Evolutionary conservation across 2,329 filamentous ascomycete species (phyloP), one percentile per base, ranked within the genome.

Genomic region (Phyllosticta citrichinensis): DNA sequence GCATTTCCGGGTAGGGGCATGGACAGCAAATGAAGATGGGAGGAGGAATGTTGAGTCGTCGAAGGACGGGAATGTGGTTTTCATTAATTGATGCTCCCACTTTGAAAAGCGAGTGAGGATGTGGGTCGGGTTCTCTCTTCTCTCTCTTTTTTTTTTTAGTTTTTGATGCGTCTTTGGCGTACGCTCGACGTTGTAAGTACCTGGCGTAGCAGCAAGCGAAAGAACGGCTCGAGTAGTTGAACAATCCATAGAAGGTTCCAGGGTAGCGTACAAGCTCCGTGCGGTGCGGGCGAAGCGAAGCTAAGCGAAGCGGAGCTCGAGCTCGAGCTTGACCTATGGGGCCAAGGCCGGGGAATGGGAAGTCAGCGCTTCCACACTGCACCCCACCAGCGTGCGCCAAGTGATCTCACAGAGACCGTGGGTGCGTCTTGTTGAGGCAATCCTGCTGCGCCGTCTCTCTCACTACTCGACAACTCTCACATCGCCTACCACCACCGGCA

Each of bases 1-100:
- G 58, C 40, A 56, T 60, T 2, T 54, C 58, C 53, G 58, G 58
- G 5, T 50, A 60, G 56, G 25, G 53, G 58, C 40, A 60, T 60
- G 58, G 54, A 56, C 30, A 53, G 55, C 47, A 56, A 54, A 52
- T 60, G 58, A 60, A 53, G 53, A 50, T 20, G 52, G 52, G 52
- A 53, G 12, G 24, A 53, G 24, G 52, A 27, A 47, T 47, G 40
- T 47, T n/a, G 17, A 14, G 40, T 47, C 8, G 40, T 47, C 6
- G 14, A 19, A 47, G 40, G 40, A 3, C 22, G 22, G 17, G 40
- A 47, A 47, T 47, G 40, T n/a, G 40, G 40, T n/a, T 47, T 47
- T 47, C 17, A 5, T 47, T n/a, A n/a, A n/a, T 17, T 47, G 40
- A 47, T n/a, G 40, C 12, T 47, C 40, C 40, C 40, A 47, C 40